These are phyloP conservation scores for Penicillium mononematosum DNA, from an alignment of 495 filamentous ascomycete species.

Conservation along the genomic window DNA sequence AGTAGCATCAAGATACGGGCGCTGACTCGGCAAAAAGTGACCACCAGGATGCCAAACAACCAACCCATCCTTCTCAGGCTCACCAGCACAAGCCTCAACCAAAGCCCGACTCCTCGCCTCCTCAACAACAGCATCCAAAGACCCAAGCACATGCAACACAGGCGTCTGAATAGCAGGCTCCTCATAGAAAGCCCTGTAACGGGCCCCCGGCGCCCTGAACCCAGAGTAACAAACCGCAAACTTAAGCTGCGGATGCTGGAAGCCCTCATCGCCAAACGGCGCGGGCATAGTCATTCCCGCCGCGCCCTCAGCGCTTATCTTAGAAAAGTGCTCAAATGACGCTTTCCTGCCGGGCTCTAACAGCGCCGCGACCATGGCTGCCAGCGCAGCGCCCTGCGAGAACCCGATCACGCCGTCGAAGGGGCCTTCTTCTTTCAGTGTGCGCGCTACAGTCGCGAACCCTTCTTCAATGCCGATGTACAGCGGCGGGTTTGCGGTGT, in stretches of 20 bases:
- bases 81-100: constrained; percentile 62
- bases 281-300: constrained; percentile 47
- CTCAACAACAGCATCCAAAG: constrained; percentile 84
- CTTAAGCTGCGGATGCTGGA: constrained; percentile 60
- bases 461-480: constrained; percentile 69
- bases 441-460: constrained; percentile 55
- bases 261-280: constrained; percentile 43
- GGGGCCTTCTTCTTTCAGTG: constrained; percentile 58
- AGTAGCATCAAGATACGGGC: constrained; percentile 73
- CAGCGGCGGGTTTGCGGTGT: constrained; percentile 43
- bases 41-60: constrained; percentile 88
- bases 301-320: constrained; percentile 22
- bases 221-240: constrained; percentile 81
- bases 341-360: constrained; percentile 58
- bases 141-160: constrained; percentile 77
- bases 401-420: constrained; percentile 77
- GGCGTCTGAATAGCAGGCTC: constrained; percentile 69
- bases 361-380: constrained; percentile 63
- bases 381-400: constrained; percentile 66
- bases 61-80: constrained; percentile 50
- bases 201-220: constrained; percentile 64
- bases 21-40: constrained; percentile 82
- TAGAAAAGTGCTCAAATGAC: constrained; percentile 42
- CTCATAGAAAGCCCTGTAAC: constrained; percentile 70
- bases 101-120: constrained; percentile 66